These are phyloP conservation scores for Candida endomychidarum DNA, from an alignment of 805 yeast species.

Conservation along the genomic window DNA sequence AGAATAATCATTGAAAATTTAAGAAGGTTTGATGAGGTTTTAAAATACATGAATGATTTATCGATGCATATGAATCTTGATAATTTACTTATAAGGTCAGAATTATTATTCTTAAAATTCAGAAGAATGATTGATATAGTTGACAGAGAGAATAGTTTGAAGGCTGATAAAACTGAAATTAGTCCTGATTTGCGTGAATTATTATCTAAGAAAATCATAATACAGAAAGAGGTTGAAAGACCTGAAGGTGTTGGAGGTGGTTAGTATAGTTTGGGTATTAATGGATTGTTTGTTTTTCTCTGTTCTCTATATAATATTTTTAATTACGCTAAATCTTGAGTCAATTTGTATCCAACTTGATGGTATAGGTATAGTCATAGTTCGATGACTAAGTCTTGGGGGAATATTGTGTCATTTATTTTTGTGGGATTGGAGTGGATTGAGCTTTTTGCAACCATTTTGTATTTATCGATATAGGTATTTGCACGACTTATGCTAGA, in stretches of 20 bases:
- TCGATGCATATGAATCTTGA: constrained; percentile 72
- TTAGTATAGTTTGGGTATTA: constrained; percentile 13
- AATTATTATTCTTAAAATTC: constrained; percentile 76
- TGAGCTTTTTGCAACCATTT: too few species aligned
- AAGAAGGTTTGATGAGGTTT: constrained; percentile 81
- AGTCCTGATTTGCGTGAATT: constrained; percentile 59
- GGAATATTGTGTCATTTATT: too few species aligned
- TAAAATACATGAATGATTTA: constrained; percentile 89
- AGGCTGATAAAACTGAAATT: constrained; percentile 27
- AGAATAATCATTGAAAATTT: constrained; percentile 73
- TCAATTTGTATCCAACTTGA: too few species aligned
- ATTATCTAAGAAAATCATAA: constrained; percentile 58
- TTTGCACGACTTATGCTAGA: too few species aligned
- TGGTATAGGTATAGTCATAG: too few species aligned
- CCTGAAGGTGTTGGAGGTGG: constrained; percentile 49
- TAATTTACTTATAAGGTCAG: constrained; percentile 80
- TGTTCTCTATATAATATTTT: too few species aligned
- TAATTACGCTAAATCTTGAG: too few species aligned
- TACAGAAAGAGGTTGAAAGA: constrained; percentile 58
- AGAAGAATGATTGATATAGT: constrained; percentile 76
- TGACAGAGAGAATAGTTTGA: constrained; percentile 48
- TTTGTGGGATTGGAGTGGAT: too few species aligned
- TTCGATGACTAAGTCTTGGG: too few species aligned
- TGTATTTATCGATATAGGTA: too few species aligned
- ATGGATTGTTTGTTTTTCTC: too few species aligned